Evolutionary conservation across 257 asterid genomes (phyloP).

Genomic region (Lycium barbarum): DNA sequence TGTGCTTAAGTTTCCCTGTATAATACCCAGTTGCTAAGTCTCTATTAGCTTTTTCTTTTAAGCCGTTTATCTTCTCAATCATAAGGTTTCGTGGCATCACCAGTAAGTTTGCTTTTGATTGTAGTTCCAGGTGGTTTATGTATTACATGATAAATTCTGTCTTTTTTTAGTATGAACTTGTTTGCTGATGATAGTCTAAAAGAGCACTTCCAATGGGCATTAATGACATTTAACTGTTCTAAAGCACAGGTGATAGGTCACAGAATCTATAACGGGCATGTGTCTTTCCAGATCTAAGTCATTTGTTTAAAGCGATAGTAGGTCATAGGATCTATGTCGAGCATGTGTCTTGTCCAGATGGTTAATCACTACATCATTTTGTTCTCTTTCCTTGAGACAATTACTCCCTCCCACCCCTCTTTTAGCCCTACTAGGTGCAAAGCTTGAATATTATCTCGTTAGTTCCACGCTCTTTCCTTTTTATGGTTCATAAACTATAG

Average conservation of each 20-base stretch:
- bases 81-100: background rate
- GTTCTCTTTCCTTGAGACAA: constrained; percentile 12
- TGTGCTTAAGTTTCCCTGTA: constrained; percentile 7
- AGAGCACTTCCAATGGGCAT: background rate
- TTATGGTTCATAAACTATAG: no score
- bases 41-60: background rate
- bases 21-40: background rate
- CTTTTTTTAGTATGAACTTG: background rate
- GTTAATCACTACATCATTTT: background rate
- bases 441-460: background rate
- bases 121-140: constrained; percentile 2
- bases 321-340: background rate
- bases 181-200: constrained; percentile 2
- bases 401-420: background rate
- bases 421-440: background rate
- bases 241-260: background rate
- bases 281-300: background rate
- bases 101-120: background rate
- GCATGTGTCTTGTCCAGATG: background rate
- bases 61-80: background rate
- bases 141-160: background rate
- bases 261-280: background rate
- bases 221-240: background rate
- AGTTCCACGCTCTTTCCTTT: background rate
- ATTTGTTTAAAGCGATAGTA: background rate